Evolutionary conservation across 2,329 filamentous ascomycete species (phyloP), one percentile per base, ranked within the genome.

Genomic region (Metarhizium sp.): DNA sequence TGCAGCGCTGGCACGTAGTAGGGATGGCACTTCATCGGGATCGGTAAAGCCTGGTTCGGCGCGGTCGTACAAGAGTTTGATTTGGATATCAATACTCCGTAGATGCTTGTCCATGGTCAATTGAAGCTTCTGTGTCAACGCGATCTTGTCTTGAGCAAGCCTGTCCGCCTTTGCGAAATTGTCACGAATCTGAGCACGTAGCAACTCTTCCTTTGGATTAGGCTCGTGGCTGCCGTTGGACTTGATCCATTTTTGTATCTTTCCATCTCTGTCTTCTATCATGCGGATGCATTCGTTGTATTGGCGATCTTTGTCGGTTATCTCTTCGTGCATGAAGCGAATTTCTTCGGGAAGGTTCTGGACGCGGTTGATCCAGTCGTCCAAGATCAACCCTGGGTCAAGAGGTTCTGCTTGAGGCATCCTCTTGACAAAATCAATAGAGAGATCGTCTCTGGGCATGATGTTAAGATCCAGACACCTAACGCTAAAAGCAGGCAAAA

Each of bases 281-380:
- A 81, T 78, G 58, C 82, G 78, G 57, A 85, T 75, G 66, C 86
- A 85, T 50, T 89, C 84, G 65, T 82, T 76, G 61, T 89, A 87
- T 60, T 84, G 78, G 51, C 81, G 79, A 67, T 95, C 89, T 69
- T 92, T 92, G 67, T 88, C 86, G 65, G 84, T 78, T 59, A 92
- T 88, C 71, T 94, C 89, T 66, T 92, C 88, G 65, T 92, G 86
- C 59, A 92, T 79, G 73, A 92, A 91, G 20, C 86, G 85, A 57
- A 94, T 85, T 71, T 94, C 89, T 59, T 89, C 87, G 59, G 88
- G 88, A 32, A 92, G 78, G 65, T 94, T 94, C 63, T 87, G 84
- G 20, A 87, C 86, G 71, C 75, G 78, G 67, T 86, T 83, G 67
- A 86, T 82, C 77, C 87, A 92, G 69, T 91, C 87, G 69, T 92